Evolutionary conservation across 495 filamentous ascomycete species (phyloP).

Genomic region (Penicillium odoratum): DNA sequence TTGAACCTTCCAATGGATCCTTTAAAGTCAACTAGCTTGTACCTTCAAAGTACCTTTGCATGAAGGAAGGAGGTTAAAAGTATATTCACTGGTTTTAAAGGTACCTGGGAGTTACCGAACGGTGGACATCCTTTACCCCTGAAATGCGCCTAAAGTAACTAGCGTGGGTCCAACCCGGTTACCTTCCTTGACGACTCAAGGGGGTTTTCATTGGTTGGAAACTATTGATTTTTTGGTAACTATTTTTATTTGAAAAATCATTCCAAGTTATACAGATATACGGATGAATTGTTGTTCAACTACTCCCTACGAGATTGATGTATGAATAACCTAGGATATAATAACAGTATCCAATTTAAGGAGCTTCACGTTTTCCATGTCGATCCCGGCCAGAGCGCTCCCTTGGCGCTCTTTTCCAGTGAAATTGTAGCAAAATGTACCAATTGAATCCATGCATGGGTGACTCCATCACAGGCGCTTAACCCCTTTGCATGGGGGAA

Average conservation of each 20-base stretch:
- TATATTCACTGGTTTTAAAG: not conserved
- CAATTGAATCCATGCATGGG: not conserved
- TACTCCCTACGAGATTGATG: not conserved
- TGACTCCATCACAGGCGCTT: not conserved
- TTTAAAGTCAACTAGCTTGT: not conserved
- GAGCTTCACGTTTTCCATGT: not conserved
- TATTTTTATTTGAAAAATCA: slow-evolving; percentile 5
- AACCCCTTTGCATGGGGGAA: not conserved
- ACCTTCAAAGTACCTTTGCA: not conserved
- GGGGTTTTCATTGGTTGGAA: slow-evolving; percentile 11
- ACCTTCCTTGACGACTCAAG: slow-evolving; percentile 28
- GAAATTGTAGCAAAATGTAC: not conserved
- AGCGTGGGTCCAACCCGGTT: slow-evolving; percentile 10
- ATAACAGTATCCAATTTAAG: no score
- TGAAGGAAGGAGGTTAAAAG: not conserved
- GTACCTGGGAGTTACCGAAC: slow-evolving; percentile 6
- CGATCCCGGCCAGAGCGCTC: slow-evolving; percentile 3
- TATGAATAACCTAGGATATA: no score
- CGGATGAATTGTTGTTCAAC: no score
- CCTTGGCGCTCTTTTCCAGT: slow-evolving; percentile 3
- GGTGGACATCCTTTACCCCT: slow-evolving; percentile 7
- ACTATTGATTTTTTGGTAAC: slow-evolving; percentile 29
- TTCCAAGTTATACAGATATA: no score
- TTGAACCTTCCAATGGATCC: not conserved
- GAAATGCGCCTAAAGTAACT: slow-evolving; percentile 10